These are phyloP conservation scores for Hypholoma fasciculare DNA, from an alignment of 768 basidiomycete genomes.

Conservation along the genomic window DNA sequence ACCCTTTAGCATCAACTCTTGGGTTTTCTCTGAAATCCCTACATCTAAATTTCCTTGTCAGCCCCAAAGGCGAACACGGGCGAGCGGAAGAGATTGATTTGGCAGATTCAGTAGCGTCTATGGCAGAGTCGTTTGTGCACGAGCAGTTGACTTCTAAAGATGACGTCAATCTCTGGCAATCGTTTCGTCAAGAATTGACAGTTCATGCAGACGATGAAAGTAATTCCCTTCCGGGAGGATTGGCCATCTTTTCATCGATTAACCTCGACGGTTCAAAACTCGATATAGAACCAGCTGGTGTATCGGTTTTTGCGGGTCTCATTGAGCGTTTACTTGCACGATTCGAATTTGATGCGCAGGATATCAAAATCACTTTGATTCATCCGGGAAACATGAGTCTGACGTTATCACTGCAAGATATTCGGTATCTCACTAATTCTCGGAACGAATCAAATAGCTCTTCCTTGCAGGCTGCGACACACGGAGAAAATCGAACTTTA, in stretches of 20 bases:
- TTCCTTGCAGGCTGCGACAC: background rate
- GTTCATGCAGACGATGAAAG: conserved; percentile 21
- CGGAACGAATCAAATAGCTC: background rate
- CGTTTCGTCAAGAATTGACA: conserved; percentile 49
- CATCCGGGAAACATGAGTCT: conserved; percentile 64
- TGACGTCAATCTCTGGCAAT: conserved; percentile 68
- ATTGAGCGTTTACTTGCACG: conserved; percentile 78
- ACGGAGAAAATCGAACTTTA: conserved; percentile 46
- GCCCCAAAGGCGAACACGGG: conserved; percentile 24
- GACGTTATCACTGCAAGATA: conserved; percentile 55
- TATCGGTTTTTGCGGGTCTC: conserved; percentile 78
- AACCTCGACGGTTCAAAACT: conserved; percentile 39
- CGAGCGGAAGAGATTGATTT: conserved; percentile 42
- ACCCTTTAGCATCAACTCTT: conserved; percentile 73
- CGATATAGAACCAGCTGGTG: conserved; percentile 68
- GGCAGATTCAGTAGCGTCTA: conserved; percentile 77
- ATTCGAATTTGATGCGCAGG: conserved; percentile 74
- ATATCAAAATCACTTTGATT: conserved; percentile 69
- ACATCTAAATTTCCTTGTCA: conserved; percentile 62
- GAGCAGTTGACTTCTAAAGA: conserved; percentile 75
- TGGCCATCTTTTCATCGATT: conserved; percentile 51
- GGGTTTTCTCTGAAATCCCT: conserved; percentile 70
- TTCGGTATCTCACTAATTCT: conserved; percentile 56
- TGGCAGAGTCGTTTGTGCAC: conserved; percentile 85
- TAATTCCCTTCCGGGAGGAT: conserved; percentile 63